Base-by-base conservation (phyloP, 441 rosid genomes). In the Lepidium campestre region DNA sequence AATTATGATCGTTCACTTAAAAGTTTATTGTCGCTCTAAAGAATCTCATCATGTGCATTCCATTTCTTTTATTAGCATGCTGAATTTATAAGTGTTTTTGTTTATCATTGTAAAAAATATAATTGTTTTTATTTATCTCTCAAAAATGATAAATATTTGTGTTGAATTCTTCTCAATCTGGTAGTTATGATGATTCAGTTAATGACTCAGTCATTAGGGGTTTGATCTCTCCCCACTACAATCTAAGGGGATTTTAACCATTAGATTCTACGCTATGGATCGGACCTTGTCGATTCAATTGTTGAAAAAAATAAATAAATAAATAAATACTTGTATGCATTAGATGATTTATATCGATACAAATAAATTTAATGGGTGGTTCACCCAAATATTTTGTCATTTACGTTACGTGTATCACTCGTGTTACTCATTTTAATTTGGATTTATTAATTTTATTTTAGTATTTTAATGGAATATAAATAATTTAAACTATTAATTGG, bases 31-130 rank as follows among this genome's bases (percentile, higher is more conserved):
- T 29, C 18, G 57, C 15, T 14, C 50, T 8, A 40, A 48, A 49
- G 11, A 40, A 35, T 34, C 34, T 18, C 55, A 49, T 65, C 49
- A 50, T 40, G 45, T 17, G 9, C 18, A 71, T 41, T 39, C 34
- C 34, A 55, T 29, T 4, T 41, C 58, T 64, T 14, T 20, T 58
- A 58, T 31, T n/a, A 17, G 72, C 62, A 25, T 65, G 71, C 72
- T 47, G 57, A 15, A 22, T 32, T 4, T 29, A 14, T n/a, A 57
- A 46, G 47, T 19, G 31, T 13, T 27, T 36, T 11, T 42, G 4
- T 5, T 22, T 63, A 56, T 37, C 22, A 22, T 22, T 22, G n/a
- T n/a, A n/a, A n/a, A n/a, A n/a, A n/a, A n/a, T n/a, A n/a, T n/a
- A n/a, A n/a, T n/a, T n/a, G n/a, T n/a, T n/a, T n/a, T n/a, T n/a